Evolutionary conservation across 2,329 filamentous ascomycete species (phyloP), one percentile per base, ranked within the genome.

Genomic region (Botryosphaeria dothidea): DNA sequence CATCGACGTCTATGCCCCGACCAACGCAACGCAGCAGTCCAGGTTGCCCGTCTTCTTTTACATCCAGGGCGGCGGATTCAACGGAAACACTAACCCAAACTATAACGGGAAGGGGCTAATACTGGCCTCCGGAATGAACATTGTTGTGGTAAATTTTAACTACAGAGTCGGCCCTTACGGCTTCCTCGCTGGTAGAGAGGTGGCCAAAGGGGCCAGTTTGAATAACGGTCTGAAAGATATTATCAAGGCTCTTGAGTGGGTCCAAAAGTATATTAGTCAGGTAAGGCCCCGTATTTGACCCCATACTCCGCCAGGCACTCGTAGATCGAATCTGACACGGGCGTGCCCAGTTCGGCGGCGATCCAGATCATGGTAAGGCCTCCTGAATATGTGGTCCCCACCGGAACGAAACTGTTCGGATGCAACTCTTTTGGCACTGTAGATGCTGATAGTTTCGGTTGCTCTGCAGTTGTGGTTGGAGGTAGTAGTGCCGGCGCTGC

Each of bases 131-230:
- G 80, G 82, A 41, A 78, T 84, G 65, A 81, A 85, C 52, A 88
- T 92, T 27, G 78, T 93, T 0, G 86, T 92, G 0, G 89, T 93
- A 1, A 88, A 83, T 9, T 84, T 92, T 77, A 93, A 92, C 76
- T 93, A 93, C 73, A 87, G 91, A 4, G 89, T 93, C 11, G 90
- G 90, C 0, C 84, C 86, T 0, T 92, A 88, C 69, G 91, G 91
- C 0, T 93, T 93, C 72, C 81, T 93, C 13, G 85, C 86, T 1
- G 81, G 86, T 64, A 78, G 84, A 17, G 84, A 89, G 69, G 76
- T 88, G 1, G 68, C 77, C 34, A 70, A 71, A 68, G 68, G 77
- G 4, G 84, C 85, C 2, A 85, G 83, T 65, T 72, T 88, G 38
- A 93, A 93, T 74, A 88, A 88, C 69, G 91, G 91, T 1, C 79